Conservation (phyloP, 2,329 filamentous ascomycete genomes). For the Ascomycota sp. region DNA sequence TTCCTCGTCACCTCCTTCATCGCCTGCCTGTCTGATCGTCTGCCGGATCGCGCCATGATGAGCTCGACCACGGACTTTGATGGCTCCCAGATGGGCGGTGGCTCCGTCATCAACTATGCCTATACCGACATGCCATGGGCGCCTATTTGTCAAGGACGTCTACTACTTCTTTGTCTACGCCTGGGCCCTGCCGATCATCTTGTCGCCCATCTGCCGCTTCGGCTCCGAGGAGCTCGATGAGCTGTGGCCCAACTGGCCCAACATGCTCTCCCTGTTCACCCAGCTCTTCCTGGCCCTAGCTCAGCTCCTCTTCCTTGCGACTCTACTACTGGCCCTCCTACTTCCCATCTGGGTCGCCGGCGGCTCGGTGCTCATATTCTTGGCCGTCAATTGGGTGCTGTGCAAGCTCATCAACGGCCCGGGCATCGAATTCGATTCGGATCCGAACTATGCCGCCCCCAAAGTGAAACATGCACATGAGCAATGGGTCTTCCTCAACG, state of each 20-base stretch:
- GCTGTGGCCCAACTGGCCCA: slow-evolving; percentile 34
- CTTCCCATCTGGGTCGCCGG: slow-evolving; percentile 28
- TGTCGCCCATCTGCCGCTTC: slow-evolving; percentile 35
- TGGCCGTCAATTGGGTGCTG: slow-evolving; percentile 28
- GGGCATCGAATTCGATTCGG: slow-evolving; percentile 26
- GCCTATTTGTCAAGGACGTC: slow-evolving; percentile 30
- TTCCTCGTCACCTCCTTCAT: too few relatives aligned
- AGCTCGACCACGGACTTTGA: slow-evolving; percentile 26
- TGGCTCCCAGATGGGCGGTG: slow-evolving; percentile 35
- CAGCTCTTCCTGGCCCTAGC: slow-evolving; percentile 37
- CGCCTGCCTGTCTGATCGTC: too few relatives aligned
- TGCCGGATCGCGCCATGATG: slow-evolving; percentile 7
- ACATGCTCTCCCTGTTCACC: slow-evolving; percentile 33
- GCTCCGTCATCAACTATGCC: slow-evolving; percentile 36
- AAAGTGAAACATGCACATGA: slow-evolving; percentile 35
- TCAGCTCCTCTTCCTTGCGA: slow-evolving; percentile 40
- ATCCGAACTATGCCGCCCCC: slow-evolving; percentile 28
- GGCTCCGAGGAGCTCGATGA: slow-evolving; percentile 39
- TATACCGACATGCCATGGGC: slow-evolving; percentile 36
- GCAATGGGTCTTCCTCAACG: slow-evolving; percentile 67
- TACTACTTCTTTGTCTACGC: slow-evolving; percentile 32
- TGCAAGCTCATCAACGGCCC: slow-evolving; percentile 30
- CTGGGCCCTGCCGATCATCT: slow-evolving; percentile 37
- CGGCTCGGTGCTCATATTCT: slow-evolving; percentile 19
- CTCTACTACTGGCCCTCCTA: slow-evolving; percentile 27